Base-by-base conservation (phyloP, 306 rosid species). In the Quercus mongolica region DNA sequence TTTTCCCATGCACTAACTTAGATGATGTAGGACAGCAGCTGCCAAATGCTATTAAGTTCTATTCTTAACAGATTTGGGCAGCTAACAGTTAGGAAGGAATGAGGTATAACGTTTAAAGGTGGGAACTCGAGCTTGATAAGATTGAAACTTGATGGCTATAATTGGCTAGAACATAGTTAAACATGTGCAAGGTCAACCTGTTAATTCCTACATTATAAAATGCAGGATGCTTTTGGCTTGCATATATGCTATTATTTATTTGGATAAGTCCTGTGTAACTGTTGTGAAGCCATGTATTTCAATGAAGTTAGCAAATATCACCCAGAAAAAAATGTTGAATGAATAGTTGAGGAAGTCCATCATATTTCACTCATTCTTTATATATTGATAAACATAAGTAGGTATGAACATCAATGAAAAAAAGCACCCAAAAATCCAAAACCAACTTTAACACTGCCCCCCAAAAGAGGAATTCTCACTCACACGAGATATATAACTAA, bases 401-500 rank as follows among this genome's bases (percentile, higher is more conserved):
- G 70, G 70, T 20, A 64, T 35, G 38, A 23, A 18, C 72, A 35
- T 68, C 72, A 33, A 23, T 35, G 26, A n/a, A 63, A 68, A 35
- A 19, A 35, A n/a, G 28, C 54, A 68, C 4, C 20, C 25, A 38
- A 23, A 19, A 23, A 23, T 55, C 74, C 62, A 83, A 72, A 68
- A 30, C 61, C 57, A 62, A n/a, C 54, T 78, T 52, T 56, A 69
- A 72, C 49, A 58, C 11, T 30, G 30, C 7, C 5, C 62, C 1
- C 25, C 21, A 33, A 21, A 56, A 33, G 52, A 4, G 74, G 52
- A 38, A 51, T 31, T 49, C 54, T 74, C 46, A 17, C 55, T 65
- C 15, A n/a, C 56, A 59, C 65, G 26, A 35, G 44, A 58, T 46
- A 56, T 57, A 51, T 58, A 79, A 13, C 71, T 25, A 81, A 78